Percentiles rank a stretch among this genome's conserved stretches.
These are phyloP conservation scores for Cicer arietinum DNA, from an alignment of 306 rosid species.

Conservation along the genomic window DNA sequence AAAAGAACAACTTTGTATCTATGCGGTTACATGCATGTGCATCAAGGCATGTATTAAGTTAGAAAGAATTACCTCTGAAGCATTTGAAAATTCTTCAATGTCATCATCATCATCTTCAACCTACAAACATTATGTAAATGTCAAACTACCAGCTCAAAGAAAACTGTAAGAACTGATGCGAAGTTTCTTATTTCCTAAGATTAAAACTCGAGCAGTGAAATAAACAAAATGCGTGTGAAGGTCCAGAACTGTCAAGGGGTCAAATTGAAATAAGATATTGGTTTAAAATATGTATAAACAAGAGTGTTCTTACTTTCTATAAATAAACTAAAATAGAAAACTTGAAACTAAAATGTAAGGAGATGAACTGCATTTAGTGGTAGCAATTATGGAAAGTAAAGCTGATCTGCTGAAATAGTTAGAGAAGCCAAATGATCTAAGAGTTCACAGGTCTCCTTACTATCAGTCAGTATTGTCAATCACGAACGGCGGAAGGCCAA, in stretches of 20 bases:
- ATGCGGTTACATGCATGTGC: background rate
- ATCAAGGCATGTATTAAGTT: background rate
- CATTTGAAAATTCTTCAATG: constrained; percentile 53
- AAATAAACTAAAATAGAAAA: constrained; percentile 9
- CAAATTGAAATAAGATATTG: constrained; percentile 16
- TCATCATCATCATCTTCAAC: constrained; percentile 43
- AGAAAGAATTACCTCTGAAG: constrained; percentile 50
- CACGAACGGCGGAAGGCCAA: no score
- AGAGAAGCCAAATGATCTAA: background rate
- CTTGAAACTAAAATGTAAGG: background rate
- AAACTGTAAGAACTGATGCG: constrained; percentile 16
- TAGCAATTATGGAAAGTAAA: constrained; percentile 17
- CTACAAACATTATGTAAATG: constrained; percentile 41
- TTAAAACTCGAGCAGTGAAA: background rate
- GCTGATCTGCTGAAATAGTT: constrained; percentile 13
- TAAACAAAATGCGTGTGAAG: background rate
- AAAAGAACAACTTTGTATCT: constrained; percentile 3
- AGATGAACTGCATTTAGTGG: constrained; percentile 2
- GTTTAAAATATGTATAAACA: constrained; percentile 24
- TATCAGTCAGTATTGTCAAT: background rate
- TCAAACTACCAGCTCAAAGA: constrained; percentile 33
- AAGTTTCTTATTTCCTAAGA: constrained; percentile 29
- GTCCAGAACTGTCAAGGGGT: constrained; percentile 1
- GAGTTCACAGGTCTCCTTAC: constrained; percentile 20
- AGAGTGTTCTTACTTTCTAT: constrained; percentile 1